These are phyloP conservation scores for Daphne laureola DNA, from an alignment of 441 rosid species.

Conservation along the genomic window DNA sequence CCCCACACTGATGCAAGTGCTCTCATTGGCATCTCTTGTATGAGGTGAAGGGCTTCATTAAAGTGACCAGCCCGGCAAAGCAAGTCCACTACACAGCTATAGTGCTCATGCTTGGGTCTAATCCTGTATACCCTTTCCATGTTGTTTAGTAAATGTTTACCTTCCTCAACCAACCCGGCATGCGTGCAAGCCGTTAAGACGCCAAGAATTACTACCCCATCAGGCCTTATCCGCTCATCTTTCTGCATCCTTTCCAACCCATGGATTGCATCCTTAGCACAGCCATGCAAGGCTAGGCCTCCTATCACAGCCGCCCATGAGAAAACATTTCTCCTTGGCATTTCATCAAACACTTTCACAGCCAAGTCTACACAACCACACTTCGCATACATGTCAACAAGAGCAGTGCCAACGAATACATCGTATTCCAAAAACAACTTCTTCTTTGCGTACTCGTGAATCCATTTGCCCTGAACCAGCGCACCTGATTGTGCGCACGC, in stretches of 20 bases:
- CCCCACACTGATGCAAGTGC: conserved; percentile 64
- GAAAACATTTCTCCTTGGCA: conserved; percentile 40
- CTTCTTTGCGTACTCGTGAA: conserved; percentile 36
- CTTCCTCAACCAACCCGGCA: conserved; percentile 47
- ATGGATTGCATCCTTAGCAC: conserved; percentile 32
- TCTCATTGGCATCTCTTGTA: conserved; percentile 49
- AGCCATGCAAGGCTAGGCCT: conserved; percentile 38
- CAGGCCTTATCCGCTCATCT: conserved; percentile 35
- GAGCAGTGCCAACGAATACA: conserved; percentile 41
- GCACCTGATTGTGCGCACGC: conserved; percentile 50
- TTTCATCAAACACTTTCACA: conserved; percentile 30
- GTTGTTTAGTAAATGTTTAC: conserved; percentile 23
- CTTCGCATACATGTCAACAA: conserved; percentile 55
- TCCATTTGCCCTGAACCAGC: conserved; percentile 44
- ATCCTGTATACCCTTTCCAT: conserved; percentile 36
- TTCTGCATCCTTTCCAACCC: conserved; percentile 37
- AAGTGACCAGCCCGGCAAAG: conserved; percentile 45
- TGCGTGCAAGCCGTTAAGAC: conserved; percentile 51
- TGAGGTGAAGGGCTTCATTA: conserved; percentile 38
- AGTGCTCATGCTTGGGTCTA: conserved; percentile 44
- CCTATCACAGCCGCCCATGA: conserved; percentile 55
- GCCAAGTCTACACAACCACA: conserved; percentile 48
- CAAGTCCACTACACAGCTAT: conserved; percentile 49
- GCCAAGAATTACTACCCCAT: conserved; percentile 42
- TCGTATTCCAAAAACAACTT: conserved; percentile 20